Evolutionary conservation across 352 stramenopile genomes (phyloP).

Genomic region (Pythium biforme): DNA sequence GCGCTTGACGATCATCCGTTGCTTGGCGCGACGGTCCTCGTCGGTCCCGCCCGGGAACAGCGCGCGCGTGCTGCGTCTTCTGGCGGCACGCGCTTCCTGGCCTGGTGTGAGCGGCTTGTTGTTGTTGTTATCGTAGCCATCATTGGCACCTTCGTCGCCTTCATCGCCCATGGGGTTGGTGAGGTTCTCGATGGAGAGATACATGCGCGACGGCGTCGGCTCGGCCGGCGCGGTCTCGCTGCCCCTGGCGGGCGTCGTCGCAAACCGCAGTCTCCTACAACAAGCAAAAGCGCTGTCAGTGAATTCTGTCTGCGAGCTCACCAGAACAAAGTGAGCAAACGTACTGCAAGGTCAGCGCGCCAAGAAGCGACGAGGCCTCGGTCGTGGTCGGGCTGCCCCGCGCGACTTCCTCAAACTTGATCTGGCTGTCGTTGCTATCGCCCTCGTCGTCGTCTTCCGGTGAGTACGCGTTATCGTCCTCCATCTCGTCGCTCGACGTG

Average conservation of each 20-base stretch:
- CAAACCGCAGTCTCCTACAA: slow-evolving; percentile 17
- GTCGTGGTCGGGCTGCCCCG: slow-evolving; percentile 3
- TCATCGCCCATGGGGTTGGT: slow-evolving; percentile 17
- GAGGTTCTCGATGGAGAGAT: slow-evolving; percentile 23
- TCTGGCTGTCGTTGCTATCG: slow-evolving; percentile 1
- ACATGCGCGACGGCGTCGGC: slow-evolving; percentile 5
- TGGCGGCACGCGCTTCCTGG: slow-evolving; percentile 7
- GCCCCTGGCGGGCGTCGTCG: neutral
- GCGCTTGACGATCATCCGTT: slow-evolving; percentile 70
- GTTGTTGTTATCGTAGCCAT: slow-evolving; percentile 12
- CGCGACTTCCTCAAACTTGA: neutral
- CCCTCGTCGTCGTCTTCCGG: slow-evolving; percentile 18
- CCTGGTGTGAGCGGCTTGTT: slow-evolving; percentile 19
- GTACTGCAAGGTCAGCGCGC: slow-evolving; percentile 27
- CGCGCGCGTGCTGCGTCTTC: slow-evolving; percentile 44
- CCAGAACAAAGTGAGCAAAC: neutral
- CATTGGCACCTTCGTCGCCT: too few species aligned
- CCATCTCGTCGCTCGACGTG: slow-evolving; percentile 24
- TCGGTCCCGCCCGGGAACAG: slow-evolving; percentile 45
- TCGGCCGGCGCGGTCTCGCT: neutral
- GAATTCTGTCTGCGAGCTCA: neutral
- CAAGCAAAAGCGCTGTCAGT: neutral
- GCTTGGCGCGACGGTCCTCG: slow-evolving; percentile 55
- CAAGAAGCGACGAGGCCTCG: slow-evolving; percentile 24
- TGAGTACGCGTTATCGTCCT: slow-evolving; percentile 11